phyloP scores from a whole-genome alignment of 768 basidiomycete species.

The Phaffia australis region DNA sequence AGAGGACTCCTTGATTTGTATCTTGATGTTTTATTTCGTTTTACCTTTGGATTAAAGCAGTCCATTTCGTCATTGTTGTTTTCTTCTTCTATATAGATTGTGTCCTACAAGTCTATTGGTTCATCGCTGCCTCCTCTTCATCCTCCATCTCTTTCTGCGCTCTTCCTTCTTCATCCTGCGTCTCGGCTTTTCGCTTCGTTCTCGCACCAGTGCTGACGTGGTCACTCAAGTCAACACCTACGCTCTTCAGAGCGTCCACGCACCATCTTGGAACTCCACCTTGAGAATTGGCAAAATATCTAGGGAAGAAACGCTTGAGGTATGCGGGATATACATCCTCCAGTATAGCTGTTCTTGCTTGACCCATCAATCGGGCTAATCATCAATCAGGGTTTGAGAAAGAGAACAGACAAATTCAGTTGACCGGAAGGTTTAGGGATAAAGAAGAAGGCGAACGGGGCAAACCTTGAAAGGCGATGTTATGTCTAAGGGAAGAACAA shows the following conservation, averaged over 20 bases:
- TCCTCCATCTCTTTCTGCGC: too few relatives aligned
- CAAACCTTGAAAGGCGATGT: conserved; percentile 16
- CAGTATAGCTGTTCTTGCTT: conserved; percentile 68
- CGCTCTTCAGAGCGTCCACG: conserved; percentile 67
- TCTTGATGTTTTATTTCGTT: too few relatives aligned
- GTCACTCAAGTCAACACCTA: conserved; percentile 55
- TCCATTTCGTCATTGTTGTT: too few relatives aligned
- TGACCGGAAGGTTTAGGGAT: not conserved
- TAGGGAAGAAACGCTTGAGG: conserved; percentile 60
- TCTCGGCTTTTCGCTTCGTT: too few relatives aligned
- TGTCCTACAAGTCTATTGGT: too few relatives aligned
- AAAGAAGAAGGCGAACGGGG: not conserved
- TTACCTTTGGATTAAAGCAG: too few relatives aligned
- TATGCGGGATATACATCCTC: conserved; percentile 67
- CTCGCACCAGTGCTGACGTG: too few relatives aligned
- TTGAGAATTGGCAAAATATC: conserved; percentile 60
- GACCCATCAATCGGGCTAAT: conserved; percentile 68
- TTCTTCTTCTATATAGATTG: too few relatives aligned
- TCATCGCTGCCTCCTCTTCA: too few relatives aligned
- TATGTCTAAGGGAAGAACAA: not conserved
- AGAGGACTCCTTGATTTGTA: too few relatives aligned
- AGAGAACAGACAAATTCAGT: not conserved
- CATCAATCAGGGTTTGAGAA: not conserved
- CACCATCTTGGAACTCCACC: conserved; percentile 71
- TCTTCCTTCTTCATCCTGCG: too few relatives aligned